These are phyloP conservation scores for Iodosphaeria phyllophila DNA, from an alignment of 2,329 filamentous ascomycete species.

Conservation along the genomic window DNA sequence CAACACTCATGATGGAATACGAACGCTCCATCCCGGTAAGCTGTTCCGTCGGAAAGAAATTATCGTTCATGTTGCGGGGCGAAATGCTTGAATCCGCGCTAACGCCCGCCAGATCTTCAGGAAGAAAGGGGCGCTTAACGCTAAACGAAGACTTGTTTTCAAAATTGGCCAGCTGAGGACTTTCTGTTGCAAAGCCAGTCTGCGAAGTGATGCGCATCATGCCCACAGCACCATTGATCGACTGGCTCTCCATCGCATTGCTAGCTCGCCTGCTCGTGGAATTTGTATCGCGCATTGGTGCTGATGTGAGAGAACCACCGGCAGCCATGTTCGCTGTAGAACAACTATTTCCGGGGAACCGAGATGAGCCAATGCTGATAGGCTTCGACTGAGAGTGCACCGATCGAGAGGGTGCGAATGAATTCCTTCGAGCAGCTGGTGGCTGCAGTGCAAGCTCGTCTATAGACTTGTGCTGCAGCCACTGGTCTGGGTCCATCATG, in stretches of 20 bases:
- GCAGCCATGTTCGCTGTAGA: slow-evolving; percentile 11
- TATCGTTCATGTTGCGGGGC: slow-evolving; percentile 11
- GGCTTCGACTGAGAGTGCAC: not conserved
- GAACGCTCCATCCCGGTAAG: slow-evolving; percentile 12
- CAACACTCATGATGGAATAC: slow-evolving; percentile 12
- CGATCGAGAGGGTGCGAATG: no score
- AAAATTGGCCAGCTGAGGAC: slow-evolving; percentile 9
- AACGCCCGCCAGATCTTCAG: slow-evolving; percentile 13
- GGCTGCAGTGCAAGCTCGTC: no score
- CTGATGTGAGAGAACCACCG: slow-evolving; percentile 17
- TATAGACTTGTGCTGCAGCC: no score
- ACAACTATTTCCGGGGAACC: slow-evolving; percentile 9
- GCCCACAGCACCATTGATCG: slow-evolving; percentile 10
- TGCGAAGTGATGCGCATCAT: slow-evolving; percentile 16
- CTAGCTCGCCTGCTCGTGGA: slow-evolving; percentile 16
- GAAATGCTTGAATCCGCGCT: slow-evolving; percentile 19
- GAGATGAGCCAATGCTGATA: slow-evolving; percentile 4
- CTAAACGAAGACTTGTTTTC: slow-evolving; percentile 10
- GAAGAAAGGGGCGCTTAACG: slow-evolving; percentile 9
- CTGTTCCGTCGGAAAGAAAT: slow-evolving; percentile 11
- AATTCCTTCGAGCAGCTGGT: no score
- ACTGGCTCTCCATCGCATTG: slow-evolving; percentile 11
- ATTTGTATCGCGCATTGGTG: slow-evolving; percentile 13
- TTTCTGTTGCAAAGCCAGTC: slow-evolving; percentile 8
- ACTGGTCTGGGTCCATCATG: no score